phyloP scores from a whole-genome alignment of 768 basidiomycete species.

The Russula ochroleuca region DNA sequence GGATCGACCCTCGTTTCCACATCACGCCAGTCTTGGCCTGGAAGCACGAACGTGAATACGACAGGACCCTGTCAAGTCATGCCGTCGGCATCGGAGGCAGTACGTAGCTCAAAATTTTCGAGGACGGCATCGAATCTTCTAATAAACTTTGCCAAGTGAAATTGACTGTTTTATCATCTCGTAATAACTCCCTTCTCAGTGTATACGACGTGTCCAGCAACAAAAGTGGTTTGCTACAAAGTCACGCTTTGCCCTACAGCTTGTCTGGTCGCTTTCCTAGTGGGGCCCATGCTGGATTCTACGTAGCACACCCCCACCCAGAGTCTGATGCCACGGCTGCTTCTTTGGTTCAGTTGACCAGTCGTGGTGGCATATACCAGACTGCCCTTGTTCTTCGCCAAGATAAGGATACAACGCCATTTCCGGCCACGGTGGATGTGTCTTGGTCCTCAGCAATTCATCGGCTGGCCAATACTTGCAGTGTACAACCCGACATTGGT shows the following conservation, averaged over 20 bases:
- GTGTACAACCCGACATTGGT: conserved; percentile 30
- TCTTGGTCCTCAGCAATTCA: conserved; percentile 15
- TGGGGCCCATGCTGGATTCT: conserved; percentile 34
- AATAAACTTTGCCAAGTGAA: conserved; percentile 37
- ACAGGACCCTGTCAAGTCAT: conserved; percentile 49
- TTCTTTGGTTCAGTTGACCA: conserved; percentile 22
- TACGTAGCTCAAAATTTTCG: conserved; percentile 23
- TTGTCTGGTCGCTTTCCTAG: conserved; percentile 37
- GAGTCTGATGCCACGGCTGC: conserved; percentile 16
- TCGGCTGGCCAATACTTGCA: conserved; percentile 7
- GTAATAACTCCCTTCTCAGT: conserved; percentile 53
- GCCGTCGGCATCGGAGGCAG: conserved; percentile 39
- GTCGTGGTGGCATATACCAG: conserved; percentile 23
- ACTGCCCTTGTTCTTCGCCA: neutral
- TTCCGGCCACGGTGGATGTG: neutral
- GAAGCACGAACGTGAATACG: conserved; percentile 56
- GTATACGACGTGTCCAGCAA: conserved; percentile 57
- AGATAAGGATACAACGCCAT: neutral
- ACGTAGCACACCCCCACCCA: conserved; percentile 34
- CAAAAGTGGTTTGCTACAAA: conserved; percentile 41
- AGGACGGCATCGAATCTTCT: neutral
- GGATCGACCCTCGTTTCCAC: conserved; percentile 65
- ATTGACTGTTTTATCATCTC: conserved; percentile 56
- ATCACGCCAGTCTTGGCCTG: conserved; percentile 55
- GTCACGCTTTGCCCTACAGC: conserved; percentile 43